A percentile compares a stretch with the other conserved stretches of the same genome.
Conservation (phyloP, 768 basidiomycete genomes). For the Dictyophora rubrovolvata region DNA sequence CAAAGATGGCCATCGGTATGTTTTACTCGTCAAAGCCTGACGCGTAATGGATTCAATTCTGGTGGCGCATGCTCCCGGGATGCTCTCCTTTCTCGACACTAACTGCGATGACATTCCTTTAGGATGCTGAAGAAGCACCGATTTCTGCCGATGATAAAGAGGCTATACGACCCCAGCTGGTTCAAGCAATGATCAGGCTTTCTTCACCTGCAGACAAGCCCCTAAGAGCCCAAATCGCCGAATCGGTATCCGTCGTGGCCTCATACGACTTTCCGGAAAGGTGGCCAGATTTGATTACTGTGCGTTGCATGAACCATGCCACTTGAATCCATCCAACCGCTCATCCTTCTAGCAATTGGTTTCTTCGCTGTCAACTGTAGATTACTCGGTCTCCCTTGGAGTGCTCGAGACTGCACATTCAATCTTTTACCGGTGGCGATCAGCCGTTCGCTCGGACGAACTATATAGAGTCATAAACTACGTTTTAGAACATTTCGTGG, state of each 20-base stretch:
- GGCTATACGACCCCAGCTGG: constrained; percentile 62
- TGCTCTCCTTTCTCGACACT: not conserved
- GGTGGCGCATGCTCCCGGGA: not conserved
- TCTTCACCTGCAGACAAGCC: constrained; percentile 63
- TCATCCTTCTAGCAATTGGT: constrained; percentile 67
- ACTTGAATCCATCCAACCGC: not conserved
- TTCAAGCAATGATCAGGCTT: constrained; percentile 85
- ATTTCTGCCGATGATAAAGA: constrained; percentile 63
- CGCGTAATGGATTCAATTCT: not conserved
- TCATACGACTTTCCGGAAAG: constrained; percentile 81
- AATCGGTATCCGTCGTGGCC: constrained; percentile 87
- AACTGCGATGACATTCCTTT: not conserved
- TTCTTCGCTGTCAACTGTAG: constrained; percentile 61
- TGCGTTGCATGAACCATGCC: constrained; percentile 31
- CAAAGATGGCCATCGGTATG: constrained; percentile 81
- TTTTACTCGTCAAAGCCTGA: constrained; percentile 8
- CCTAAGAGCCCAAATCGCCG: constrained; percentile 79
- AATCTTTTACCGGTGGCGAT: constrained; percentile 90
- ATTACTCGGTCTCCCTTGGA: constrained; percentile 80
- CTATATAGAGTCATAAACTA: constrained; percentile 89
- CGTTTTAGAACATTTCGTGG: constrained; percentile 74
- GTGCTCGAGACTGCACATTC: constrained; percentile 93
- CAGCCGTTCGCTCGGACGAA: constrained; percentile 76
- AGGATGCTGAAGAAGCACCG: constrained; percentile 57
- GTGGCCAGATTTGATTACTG: constrained; percentile 87